Evolutionary conservation across 1,284 basidiomycete species (phyloP).

Genomic region (Malassezia furfur): DNA sequence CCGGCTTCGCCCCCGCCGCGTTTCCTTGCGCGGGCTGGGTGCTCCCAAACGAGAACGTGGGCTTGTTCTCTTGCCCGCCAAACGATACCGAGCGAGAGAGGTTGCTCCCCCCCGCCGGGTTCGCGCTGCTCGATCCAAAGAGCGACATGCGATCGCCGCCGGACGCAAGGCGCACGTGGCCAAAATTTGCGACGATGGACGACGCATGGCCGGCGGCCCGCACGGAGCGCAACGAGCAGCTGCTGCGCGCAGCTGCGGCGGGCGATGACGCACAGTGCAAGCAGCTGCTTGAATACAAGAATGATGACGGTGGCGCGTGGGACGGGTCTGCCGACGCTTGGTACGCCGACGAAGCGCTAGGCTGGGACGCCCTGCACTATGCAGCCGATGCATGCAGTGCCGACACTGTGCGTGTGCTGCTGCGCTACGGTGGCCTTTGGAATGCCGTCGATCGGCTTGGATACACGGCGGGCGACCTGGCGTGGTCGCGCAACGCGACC

Average conservation of each 20-base stretch:
- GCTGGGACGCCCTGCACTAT: conserved; percentile 76
- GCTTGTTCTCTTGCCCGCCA: neutral
- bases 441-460: conserved; percentile 52
- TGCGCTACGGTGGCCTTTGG: conserved; percentile 81
- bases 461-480: conserved; percentile 39
- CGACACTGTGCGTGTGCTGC: conserved; percentile 58
- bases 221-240: conserved; percentile 25
- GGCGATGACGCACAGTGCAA: conserved; percentile 23
- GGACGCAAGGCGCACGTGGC: neutral
- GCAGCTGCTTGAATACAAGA: conserved; percentile 17
- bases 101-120: neutral
- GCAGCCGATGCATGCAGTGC: conserved; percentile 67
- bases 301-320: conserved; percentile 48
- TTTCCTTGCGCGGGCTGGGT: neutral
- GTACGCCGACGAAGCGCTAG: conserved; percentile 62
- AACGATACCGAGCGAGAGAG: conserved; percentile 12
- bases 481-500: conserved; percentile 35
- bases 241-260: conserved; percentile 27
- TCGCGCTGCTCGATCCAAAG: conserved; percentile 7
- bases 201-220: conserved; percentile 18
- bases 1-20: neutral
- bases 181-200: neutral
- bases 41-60: conserved; percentile 13
- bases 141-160: conserved; percentile 11
- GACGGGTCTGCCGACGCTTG: conserved; percentile 73